phyloP scores from a whole-genome alignment of 2,329 filamentous ascomycete genomes.

The Fusarium liriodendri region DNA sequence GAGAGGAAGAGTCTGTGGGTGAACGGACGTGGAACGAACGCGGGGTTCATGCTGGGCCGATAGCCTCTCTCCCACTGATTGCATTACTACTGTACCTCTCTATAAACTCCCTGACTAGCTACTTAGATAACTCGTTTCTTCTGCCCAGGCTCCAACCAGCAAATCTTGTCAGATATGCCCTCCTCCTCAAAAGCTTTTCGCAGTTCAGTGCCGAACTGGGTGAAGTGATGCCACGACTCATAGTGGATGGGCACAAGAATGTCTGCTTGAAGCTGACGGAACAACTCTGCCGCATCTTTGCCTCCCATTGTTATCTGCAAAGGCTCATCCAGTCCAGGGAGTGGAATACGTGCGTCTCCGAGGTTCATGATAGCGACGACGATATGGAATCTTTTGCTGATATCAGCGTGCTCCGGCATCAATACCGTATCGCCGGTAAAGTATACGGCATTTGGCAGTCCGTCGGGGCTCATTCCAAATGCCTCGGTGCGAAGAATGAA shows the following conservation, averaged over 20 bases:
- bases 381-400: slow-evolving; percentile 51
- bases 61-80: background rate
- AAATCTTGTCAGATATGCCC: background rate
- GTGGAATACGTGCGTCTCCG: slow-evolving; percentile 45
- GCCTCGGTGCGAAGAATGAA: slow-evolving; percentile 53
- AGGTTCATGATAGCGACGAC: slow-evolving; percentile 55
- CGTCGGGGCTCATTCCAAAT: slow-evolving; percentile 51
- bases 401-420: slow-evolving; percentile 51
- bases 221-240: background rate
- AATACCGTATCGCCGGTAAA: slow-evolving; percentile 63
- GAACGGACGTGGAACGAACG: background rate
- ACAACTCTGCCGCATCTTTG: background rate
- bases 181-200: background rate
- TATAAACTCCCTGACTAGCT: background rate
- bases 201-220: background rate
- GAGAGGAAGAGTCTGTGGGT: background rate
- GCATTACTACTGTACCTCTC: background rate
- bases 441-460: slow-evolving; percentile 58
- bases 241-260: background rate
- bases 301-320: background rate
- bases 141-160: background rate
- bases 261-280: background rate
- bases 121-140: background rate
- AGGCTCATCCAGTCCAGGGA: background rate
- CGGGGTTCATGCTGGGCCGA: background rate